phyloP scores from a whole-genome alignment of 1,284 basidiomycete species.

The Puccinia novopanici region DNA sequence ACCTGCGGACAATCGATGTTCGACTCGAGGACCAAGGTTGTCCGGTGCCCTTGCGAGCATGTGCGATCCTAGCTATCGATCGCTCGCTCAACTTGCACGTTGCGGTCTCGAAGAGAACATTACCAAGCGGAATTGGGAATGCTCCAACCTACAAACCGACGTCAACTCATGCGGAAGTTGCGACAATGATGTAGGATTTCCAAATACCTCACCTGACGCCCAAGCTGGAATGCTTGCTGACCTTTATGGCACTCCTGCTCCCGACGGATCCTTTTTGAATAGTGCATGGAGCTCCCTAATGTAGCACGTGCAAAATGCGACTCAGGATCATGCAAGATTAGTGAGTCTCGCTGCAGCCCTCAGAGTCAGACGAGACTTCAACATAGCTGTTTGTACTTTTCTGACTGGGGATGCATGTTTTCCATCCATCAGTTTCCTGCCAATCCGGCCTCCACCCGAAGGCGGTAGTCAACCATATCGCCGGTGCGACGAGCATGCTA shows the following conservation, averaged over 20 bases:
- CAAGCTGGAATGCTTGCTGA: neutral
- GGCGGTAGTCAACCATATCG: neutral
- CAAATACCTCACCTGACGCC: neutral
- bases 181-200: conserved; percentile 27
- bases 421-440: neutral
- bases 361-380: no score
- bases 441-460: conserved; percentile 1
- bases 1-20: conserved; percentile 3
- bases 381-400: neutral
- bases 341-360: neutral
- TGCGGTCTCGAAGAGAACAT: neutral
- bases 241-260: neutral
- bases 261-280: neutral
- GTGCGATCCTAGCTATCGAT: neutral
- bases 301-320: conserved; percentile 20
- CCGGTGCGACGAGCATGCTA: neutral
- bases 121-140: conserved; percentile 26
- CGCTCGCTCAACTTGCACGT: neutral
- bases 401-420: neutral
- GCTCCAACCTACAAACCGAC: conserved; percentile 29
- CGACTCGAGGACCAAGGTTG: neutral
- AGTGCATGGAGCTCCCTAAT: conserved; percentile 35
- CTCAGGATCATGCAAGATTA: conserved; percentile 26
- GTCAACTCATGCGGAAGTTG: conserved; percentile 39
- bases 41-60: conserved; percentile 9